Evolutionary conservation across 75 land plant species (phyloP).

Genomic region (Larix kaempferi): DNA sequence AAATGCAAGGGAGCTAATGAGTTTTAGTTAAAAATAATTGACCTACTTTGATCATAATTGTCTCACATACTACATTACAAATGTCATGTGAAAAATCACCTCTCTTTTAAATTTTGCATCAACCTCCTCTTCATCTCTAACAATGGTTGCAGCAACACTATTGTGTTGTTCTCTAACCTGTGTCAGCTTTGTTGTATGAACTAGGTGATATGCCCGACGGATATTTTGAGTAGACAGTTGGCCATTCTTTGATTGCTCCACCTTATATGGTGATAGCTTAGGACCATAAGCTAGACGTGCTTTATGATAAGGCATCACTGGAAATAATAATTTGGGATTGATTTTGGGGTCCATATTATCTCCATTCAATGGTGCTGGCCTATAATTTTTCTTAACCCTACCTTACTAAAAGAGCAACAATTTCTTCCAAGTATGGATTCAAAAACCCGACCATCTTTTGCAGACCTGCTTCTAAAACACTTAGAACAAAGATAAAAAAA

Average conservation of each 20-base stretch:
- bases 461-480: slow-evolving; percentile 54
- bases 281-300: too few relatives aligned
- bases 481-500: slow-evolving; percentile 39
- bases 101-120: too few relatives aligned
- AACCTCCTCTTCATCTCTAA: slow-evolving; percentile 2
- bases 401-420: slow-evolving; percentile 55
- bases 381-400: too few relatives aligned
- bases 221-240: not conserved
- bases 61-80: not conserved
- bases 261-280: too few relatives aligned
- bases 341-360: too few relatives aligned
- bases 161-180: not conserved
- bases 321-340: too few relatives aligned
- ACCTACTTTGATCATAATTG: not conserved
- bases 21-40: too few relatives aligned
- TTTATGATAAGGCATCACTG: too few relatives aligned
- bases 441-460: slow-evolving; percentile 77
- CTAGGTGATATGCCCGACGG: not conserved
- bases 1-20: too few relatives aligned
- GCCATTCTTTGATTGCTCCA: too few relatives aligned
- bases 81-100: too few relatives aligned
- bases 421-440: slow-evolving; percentile 77
- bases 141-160: slow-evolving; percentile 1
- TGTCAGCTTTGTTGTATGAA: not conserved
- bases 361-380: too few relatives aligned